Evolutionary conservation across 148 eudicot species (phyloP).

Genomic region (Amaranthus cruentus): DNA sequence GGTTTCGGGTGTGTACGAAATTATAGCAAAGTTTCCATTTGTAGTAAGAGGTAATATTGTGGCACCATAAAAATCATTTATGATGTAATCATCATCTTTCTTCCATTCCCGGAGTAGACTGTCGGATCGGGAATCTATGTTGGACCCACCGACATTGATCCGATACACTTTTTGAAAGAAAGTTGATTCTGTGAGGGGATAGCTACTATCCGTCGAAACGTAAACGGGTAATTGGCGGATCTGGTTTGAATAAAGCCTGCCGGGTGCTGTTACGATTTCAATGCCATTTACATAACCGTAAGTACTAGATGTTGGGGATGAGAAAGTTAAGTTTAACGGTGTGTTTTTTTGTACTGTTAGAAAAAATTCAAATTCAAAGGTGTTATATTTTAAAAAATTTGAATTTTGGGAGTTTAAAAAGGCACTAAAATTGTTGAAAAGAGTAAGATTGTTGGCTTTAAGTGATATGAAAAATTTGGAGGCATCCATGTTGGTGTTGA

Average conservation of each 20-base stretch:
- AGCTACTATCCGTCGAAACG: background rate
- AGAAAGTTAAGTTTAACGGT: conserved; percentile 28
- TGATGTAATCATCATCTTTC: conserved; percentile 7
- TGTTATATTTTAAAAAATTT: background rate
- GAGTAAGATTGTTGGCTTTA: conserved; percentile 36
- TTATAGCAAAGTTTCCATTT: too few species aligned
- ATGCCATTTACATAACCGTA: conserved; percentile 48
- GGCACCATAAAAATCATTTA: background rate
- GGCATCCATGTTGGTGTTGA: background rate
- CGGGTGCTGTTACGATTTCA: conserved; percentile 39
- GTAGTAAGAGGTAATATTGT: background rate
- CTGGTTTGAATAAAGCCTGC: background rate
- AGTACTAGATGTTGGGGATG: conserved; percentile 1
- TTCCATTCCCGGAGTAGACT: conserved; percentile 37
- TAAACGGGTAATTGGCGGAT: background rate
- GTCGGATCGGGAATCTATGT: background rate
- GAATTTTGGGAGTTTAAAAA: conserved; percentile 3
- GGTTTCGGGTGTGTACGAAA: background rate
- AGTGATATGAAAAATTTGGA: conserved; percentile 27
- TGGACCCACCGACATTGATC: conserved; percentile 22
- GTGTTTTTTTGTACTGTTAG: background rate
- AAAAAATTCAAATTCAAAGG: background rate
- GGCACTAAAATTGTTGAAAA: conserved; percentile 39
- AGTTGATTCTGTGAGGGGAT: background rate
- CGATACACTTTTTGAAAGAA: conserved; percentile 31